Base-by-base conservation (phyloP, 495 filamentous ascomycete species). In the Letharia columbiana region DNA sequence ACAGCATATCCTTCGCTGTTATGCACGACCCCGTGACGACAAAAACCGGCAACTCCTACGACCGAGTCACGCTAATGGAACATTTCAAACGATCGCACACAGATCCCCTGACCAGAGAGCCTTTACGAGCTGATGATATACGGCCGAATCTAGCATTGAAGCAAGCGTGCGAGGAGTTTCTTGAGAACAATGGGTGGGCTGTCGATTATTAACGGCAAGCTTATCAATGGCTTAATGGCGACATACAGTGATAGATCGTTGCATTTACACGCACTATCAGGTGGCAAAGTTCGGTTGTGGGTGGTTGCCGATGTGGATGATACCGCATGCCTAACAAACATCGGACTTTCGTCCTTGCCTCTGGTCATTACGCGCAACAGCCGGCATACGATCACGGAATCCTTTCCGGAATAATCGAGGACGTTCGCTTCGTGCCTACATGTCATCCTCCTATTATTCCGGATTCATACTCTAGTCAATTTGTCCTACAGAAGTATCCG, bases 21-120 rank as follows among this genome's bases (percentile, higher is more conserved):
- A 96, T 98, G 92, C 83, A 93, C 70, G 94, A 98, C 76, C 94
- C 91, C 6, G 90, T 94, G 17, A 81, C 92, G 23, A 97, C 93
- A 0, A 92, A 89, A 68, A 90, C 87, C 9, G 94, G 94, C 40
- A 87, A 88, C 62, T 92, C 88, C 0, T 98, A 96, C 75, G 94
- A 98, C 71, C 86, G 94, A 61, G 79, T 89, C 4, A 90, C 89
- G n/a, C 87, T 98, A 65, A 75, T 89, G 64, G 91, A 96, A 77
- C 91, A 96, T 72, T 78, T 98, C 41, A 86, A 86, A 70, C 82
- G 91, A 41, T 83, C 83, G 23, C 81, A 81, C 4, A 86, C 84
- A 2, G 94, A 98, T 75, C 94, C 94, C 0, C 71, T 97, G 33
- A 98, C 93, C 1, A 80, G 93, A 40, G 86, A 89, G 63, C 83